Evolutionary conservation across 2,329 filamentous ascomycete genomes (phyloP), one percentile per base, ranked within the genome.

Genomic region (Endoconidiophora polonica): DNA sequence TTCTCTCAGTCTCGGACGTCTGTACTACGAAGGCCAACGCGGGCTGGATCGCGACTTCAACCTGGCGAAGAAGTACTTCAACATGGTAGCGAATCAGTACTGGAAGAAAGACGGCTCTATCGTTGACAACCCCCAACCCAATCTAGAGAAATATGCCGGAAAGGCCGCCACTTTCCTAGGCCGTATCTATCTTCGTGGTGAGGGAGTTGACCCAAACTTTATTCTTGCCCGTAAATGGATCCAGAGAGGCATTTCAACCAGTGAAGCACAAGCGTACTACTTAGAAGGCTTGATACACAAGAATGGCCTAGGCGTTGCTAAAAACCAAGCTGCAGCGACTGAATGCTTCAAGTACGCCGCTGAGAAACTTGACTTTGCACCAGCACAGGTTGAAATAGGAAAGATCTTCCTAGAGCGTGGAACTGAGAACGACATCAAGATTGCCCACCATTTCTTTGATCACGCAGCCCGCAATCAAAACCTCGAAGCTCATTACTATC

Each of bases 401-500:
- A 77, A 80, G 9, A 71, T 95, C 2, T 91, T 93, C 62, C 73
- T 95, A 5, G 87, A 94, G 57, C 86, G 93, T 62, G 87, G 86
- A 16, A 65, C 68, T 24, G 62, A 68, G 1, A 72, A 77, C 43
- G 86, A 94, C 57, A 67, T 91, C n/a, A 68, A 73, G 4, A 79
- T 81, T 0, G 88, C 88, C 2, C 83, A 79, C 53, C 79, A 82
- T 56, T 94, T 93, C 62, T 94, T 95, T 58, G 87, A 94, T 59
- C 72, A 90, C 44, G 88, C 88, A 4, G 82, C 82, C 39, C 72
- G 85, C 22, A 86, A 86, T 60, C 81, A 81, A 12, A 83, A 87
- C 59, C 83, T 94, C 54, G 87, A 94, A 63, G 84, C 87, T 0
- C 86, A 85, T 61, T 95, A 94, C 65, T 94, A 94, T 62, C 76